Percentiles rank a stretch among this genome's conserved stretches.
phyloP scores from a whole-genome alignment of 257 asterid genomes.

The Nicotiana paniculata region DNA sequence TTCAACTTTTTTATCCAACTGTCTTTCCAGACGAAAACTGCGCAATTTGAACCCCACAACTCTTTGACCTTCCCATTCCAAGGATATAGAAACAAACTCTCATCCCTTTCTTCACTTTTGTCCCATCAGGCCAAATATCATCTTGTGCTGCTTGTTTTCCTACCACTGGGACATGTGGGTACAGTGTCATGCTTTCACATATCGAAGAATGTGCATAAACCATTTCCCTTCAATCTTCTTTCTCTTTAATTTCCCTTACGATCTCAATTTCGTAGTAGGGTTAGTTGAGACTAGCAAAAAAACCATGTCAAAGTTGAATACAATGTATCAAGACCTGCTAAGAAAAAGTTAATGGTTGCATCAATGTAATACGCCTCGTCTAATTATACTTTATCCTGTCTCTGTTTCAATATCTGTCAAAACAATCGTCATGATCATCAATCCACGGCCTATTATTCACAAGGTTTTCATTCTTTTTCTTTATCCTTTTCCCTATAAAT shows the following conservation, averaged over 20 bases:
- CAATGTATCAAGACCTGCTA: background rate
- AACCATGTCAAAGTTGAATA: too few species aligned
- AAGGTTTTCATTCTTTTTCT: background rate
- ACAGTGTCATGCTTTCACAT: too few species aligned
- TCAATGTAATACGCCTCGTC: background rate
- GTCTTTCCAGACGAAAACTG: background rate
- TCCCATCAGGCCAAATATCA: slow-evolving; percentile 3
- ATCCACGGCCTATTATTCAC: background rate
- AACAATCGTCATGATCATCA: background rate
- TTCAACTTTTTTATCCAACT: background rate
- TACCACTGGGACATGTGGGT: too few species aligned
- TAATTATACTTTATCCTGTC: too few species aligned
- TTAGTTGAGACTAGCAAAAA: too few species aligned
- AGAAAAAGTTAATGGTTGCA: background rate
- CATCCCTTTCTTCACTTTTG: background rate
- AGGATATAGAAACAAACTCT: background rate
- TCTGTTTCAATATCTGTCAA: background rate
- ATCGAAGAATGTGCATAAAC: too few species aligned
- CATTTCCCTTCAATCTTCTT: too few species aligned
- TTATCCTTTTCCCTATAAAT: background rate
- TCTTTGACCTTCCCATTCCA: background rate
- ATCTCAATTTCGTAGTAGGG: too few species aligned
- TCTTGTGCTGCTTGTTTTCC: background rate
- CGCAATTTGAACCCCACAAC: background rate
- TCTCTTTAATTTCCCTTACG: too few species aligned